Evolutionary conservation across 78 protist genomes (phyloP), one percentile per base, ranked within the genome.

Genomic region (Guillardia theta): DNA sequence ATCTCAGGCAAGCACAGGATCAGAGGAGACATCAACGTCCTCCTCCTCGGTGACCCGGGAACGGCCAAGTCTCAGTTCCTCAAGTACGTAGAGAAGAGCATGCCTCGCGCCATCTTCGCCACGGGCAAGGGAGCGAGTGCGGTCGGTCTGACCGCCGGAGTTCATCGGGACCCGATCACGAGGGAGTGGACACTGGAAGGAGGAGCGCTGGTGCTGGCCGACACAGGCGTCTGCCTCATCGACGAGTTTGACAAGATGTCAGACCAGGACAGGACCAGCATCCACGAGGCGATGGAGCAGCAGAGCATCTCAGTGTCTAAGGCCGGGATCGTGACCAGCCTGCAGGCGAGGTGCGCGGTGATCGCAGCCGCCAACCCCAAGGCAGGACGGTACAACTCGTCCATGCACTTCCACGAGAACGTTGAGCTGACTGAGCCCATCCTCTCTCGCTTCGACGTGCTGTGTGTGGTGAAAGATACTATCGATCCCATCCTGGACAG

Each of bases 241-340:
- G 99, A 99, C 83, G 99, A 99, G 97, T 99, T 99, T 54, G 99
- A 99, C 96, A 99, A 99, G 97, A 99, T 98, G 99, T 96, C 94
- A 94, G 99, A 98, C 95, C 93, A 97, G 78, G 96, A 96, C 90
- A 95, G 99, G 48, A 99, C 99, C 1, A 95, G 98, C 37, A 99
- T 99, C 92, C 99, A 99, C 96, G 99, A 99, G 95, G 93, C 99
- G 30, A 99, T 99, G 99, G 99, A 99, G 95, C 99, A 99, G 97
- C 99, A 99, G 95, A 95, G 97, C 50, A 99, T 99, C 48, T 97
- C 99, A 39, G 96, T 99, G 90, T 97, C 99, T 41, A 99, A 99
- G 96, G 99, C 99, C 6, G 99, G 99, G 87, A 99, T 99, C 46
- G 99, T 98, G 18, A 98, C 99, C 15, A 87, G 98, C 2, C 98